Base-by-base conservation (phyloP, 2,329 filamentous ascomycete species). In the Beauveria pseudobassiana region DNA sequence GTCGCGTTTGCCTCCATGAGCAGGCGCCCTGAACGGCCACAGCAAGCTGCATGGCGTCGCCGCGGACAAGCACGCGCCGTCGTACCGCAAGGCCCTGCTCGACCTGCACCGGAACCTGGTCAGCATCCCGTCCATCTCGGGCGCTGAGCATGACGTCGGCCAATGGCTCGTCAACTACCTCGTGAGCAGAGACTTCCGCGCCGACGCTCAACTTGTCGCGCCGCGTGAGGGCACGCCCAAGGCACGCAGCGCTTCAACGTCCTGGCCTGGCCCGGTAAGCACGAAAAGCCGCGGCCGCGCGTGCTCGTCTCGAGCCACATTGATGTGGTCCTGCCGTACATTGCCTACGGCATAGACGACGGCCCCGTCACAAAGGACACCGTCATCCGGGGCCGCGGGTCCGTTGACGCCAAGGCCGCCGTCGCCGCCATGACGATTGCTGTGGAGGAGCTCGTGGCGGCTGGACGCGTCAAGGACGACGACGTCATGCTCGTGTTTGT, bases 241-340 rank as follows among this genome's bases (percentile, higher is more conserved):
- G 18, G 65, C 46, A 62, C 67, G 20, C 65, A 69, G 28, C 71
- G 74, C 56, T 92, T 88, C 78, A 96, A 96, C 69, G 79, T 96
- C 54, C 78, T 93, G 46, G 92, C 92, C 2, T 91, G 79, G 80
- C 77, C 75, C 0, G 74, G 83, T 63, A 67, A 67, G 2, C 75
- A 76, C 26, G 71, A 74, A 52, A 73, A 75, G 18, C 77, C 80
- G 43, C 75, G 80, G 10, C 82, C 86, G 1, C 81, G 80, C 40
- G 77, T 90, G 12, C 77, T 91, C n/a, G 74, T 93, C 1, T 87
- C 87, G 1, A 92, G 88, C 62, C 92, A 96, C 72, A 93, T 96
- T 68, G 93, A 97, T 69, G 83, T 83, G 2, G 87, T 90, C 0
- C 88, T 89, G 0, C 89, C 89, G 0, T 85, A 84, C 71, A 88